phyloP scores from a whole-genome alignment of 2,329 filamentous ascomycete species.

The Epichloe gansuensis region DNA sequence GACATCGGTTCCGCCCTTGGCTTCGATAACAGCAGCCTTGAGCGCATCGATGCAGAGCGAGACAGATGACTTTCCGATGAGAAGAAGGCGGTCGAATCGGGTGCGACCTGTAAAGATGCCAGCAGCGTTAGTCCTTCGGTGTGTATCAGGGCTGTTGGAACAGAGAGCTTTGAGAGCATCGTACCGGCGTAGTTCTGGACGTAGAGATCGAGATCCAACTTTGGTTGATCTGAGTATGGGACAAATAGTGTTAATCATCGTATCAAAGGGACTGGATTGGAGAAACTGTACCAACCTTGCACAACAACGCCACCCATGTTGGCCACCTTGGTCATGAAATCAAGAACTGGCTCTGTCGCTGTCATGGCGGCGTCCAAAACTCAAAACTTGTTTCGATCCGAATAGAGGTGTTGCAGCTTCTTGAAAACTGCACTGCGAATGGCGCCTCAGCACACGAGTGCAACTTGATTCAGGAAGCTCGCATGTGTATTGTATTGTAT shows the following conservation, averaged over 20 bases:
- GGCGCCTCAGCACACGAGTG: no score
- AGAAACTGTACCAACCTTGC: conserved; percentile 23
- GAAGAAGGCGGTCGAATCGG: conserved; percentile 64
- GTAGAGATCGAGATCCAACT: conserved; percentile 84
- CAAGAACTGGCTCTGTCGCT: conserved; percentile 20
- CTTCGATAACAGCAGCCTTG: conserved; percentile 61
- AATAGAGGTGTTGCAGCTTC: not conserved
- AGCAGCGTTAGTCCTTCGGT: not conserved
- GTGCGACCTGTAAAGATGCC: conserved; percentile 50
- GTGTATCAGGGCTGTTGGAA: not conserved
- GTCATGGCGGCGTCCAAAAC: conserved; percentile 20
- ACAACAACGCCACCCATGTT: conserved; percentile 34
- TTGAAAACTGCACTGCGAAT: no score
- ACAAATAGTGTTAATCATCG: not conserved
- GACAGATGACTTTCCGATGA: conserved; percentile 69
- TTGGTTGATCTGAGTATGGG: conserved; percentile 51
- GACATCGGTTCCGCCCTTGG: conserved; percentile 64
- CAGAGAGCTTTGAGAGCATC: conserved; percentile 8
- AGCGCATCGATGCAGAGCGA: conserved; percentile 69
- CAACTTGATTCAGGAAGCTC: no score
- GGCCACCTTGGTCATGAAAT: conserved; percentile 35
- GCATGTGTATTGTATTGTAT: no score
- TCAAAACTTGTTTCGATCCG: not conserved
- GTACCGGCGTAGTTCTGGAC: conserved; percentile 77
- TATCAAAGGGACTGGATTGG: not conserved